Conservation (phyloP, 2,329 filamentous ascomycete genomes). For the Claviceps sp. region DNA sequence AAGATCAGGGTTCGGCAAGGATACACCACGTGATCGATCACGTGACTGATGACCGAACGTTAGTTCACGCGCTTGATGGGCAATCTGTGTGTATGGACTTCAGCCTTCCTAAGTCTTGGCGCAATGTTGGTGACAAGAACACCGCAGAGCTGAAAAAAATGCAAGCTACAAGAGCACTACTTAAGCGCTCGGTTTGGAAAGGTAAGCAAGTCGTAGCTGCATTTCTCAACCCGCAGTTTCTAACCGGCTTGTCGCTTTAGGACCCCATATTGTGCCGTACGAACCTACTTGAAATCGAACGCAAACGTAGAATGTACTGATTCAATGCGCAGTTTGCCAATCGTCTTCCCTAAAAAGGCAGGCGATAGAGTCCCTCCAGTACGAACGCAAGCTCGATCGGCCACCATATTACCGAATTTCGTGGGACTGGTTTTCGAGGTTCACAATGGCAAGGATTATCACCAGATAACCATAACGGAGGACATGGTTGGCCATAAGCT, state of each 20-base stretch:
- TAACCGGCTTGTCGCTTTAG: conserved; percentile 14
- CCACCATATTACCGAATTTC: conserved; percentile 85
- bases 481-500: conserved; percentile 96
- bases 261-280: conserved; percentile 42
- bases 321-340: conserved; percentile 38
- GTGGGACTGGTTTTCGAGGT: conserved; percentile 82
- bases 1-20: no score
- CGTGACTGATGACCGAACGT: no score
- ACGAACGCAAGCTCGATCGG: conserved; percentile 72
- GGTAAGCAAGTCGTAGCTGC: conserved; percentile 33
- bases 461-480: conserved; percentile 73
- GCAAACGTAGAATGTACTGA: conserved; percentile 5
- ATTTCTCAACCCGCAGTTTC: background rate
- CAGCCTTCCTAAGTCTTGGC: no score
- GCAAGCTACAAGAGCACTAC: conserved; percentile 53
- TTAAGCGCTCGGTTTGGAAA: conserved; percentile 79
- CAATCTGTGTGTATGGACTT: no score
- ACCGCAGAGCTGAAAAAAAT: conserved; percentile 29
- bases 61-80: no score
- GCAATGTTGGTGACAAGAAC: background rate
- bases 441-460: conserved; percentile 81
- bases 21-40: no score
- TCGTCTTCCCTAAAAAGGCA: conserved; percentile 41
- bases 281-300: conserved; percentile 8
- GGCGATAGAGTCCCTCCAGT: conserved; percentile 59